phyloP scores from a whole-genome alignment of 257 asterid species.

The Nicotiana undulata region DNA sequence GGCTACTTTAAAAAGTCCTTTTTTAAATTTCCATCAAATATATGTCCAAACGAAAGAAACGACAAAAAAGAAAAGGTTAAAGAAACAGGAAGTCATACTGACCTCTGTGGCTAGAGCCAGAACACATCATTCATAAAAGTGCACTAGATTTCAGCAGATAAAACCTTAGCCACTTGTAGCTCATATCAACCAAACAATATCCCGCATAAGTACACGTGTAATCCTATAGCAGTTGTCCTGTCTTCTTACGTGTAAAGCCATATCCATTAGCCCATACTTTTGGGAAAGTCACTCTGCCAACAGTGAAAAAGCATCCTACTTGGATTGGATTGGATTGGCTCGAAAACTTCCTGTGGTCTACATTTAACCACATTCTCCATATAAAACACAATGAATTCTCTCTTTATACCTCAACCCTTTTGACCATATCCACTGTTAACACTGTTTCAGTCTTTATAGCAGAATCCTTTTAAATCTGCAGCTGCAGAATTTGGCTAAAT shows the following conservation, averaged over 20 bases:
- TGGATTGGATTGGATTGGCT: conserved; percentile 32
- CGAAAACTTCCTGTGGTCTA: conserved; percentile 33
- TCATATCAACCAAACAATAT: neutral
- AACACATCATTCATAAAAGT: conserved; percentile 9
- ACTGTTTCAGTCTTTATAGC: neutral
- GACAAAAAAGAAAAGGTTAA: neutral
- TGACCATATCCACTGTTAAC: conserved; percentile 6
- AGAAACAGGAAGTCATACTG: neutral
- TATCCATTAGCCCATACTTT: conserved; percentile 26
- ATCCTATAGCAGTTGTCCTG: neutral
- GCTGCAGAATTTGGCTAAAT: neutral
- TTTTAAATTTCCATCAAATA: no score
- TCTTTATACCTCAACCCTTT: conserved; percentile 17
- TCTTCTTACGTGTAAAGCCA: conserved; percentile 22
- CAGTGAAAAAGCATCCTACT: conserved; percentile 21
- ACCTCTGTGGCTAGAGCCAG: conserved; percentile 7
- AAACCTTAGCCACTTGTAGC: conserved; percentile 8
- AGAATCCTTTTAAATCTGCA: neutral
- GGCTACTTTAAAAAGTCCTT: no score
- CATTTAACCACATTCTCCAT: conserved; percentile 22
- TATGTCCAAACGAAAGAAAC: neutral
- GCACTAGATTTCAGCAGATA: neutral
- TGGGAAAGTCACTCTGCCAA: conserved; percentile 2
- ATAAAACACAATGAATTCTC: conserved; percentile 12
- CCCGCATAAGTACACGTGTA: neutral